Evolutionary conservation across 352 stramenopile genomes (phyloP).

Genomic region (Pythium aquatile): DNA sequence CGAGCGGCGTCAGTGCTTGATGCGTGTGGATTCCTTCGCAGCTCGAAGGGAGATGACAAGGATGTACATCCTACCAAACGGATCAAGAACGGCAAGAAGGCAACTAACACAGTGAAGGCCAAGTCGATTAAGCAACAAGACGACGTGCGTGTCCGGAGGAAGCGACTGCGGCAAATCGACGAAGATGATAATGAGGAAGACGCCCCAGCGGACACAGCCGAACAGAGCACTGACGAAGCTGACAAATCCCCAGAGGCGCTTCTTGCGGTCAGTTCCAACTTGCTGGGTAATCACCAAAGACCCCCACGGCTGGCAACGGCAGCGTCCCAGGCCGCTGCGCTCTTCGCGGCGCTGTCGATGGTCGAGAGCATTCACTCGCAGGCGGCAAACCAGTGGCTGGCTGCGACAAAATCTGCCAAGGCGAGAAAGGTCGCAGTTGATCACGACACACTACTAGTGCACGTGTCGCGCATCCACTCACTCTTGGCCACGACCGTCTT

Average conservation of each 20-base stretch:
- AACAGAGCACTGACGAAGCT: not conserved
- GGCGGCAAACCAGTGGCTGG: not conserved
- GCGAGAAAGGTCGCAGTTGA: not conserved
- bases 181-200: conserved; percentile 18
- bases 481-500: conserved; percentile 23
- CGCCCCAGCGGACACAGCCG: not conserved
- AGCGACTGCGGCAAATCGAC: conserved; percentile 35
- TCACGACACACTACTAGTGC: not conserved
- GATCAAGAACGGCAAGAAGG: not conserved
- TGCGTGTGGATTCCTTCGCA: conserved; percentile 33
- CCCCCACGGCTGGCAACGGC: conserved; percentile 12
- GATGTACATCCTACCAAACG: not conserved
- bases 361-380: conserved; percentile 13
- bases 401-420: not conserved
- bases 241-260: not conserved
- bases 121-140: not conserved
- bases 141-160: conserved; percentile 16
- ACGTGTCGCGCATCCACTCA: conserved; percentile 13
- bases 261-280: too few relatives aligned
- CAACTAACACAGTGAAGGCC: not conserved
- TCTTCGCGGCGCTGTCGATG: conserved; percentile 4
- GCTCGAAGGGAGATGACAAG: not conserved
- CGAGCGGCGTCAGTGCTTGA: conserved; percentile 29
- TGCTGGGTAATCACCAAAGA: not conserved
- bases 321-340: conserved; percentile 12